Base-by-base conservation (phyloP, 192 early-diverging fungal species). In the Kickxella alabastrina region DNA sequence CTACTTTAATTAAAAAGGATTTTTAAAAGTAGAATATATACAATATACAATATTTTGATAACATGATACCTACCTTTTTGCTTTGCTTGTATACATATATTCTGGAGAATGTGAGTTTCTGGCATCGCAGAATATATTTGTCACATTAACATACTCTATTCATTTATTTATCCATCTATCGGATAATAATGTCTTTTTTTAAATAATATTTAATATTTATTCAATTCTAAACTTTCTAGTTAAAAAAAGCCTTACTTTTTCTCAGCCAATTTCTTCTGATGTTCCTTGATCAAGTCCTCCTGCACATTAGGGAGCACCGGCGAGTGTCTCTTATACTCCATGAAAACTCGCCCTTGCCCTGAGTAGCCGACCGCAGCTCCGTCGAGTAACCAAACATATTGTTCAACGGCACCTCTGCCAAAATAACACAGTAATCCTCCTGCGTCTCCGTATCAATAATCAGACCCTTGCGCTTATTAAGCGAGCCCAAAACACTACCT, bases 351-450 rank as follows among this genome's bases (percentile, higher is more conserved):
- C 95, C 95, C 83, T 96, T 98, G 46, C 95, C 95, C 76, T 95
- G 86, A 15, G 92, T 92, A 47, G 83, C 82, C 28, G 87, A 87
- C 51, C 95, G 83, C 62, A 98, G 80, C 69, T 98, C 95, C 13
- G 92, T 92, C 40, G 93, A 92, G 68, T 94, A 95, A 17, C 93
- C 93, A 87, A 98, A 98, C 95, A 98, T 98, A 49, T 91, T 90
- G 75, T 98, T 98, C 54, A 98, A 71, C 4, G 93, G 89, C 22
- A 98, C 95, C 59, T 94, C 88, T 17, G 88, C 87, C 36, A 78
- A 75, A 23, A 91, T 81, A 17, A 85, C 85, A 42, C 94, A 89
- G 74, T 92, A 92, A 45, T 95, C 93, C 59, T 98, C 92, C 27
- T 87, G 85, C 4, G 92, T 83, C 42, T 93, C 93, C 1, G 92